Evolutionary conservation across 177 flowering plant species (phyloP).

Genomic region (Vitis hybrid): DNA sequence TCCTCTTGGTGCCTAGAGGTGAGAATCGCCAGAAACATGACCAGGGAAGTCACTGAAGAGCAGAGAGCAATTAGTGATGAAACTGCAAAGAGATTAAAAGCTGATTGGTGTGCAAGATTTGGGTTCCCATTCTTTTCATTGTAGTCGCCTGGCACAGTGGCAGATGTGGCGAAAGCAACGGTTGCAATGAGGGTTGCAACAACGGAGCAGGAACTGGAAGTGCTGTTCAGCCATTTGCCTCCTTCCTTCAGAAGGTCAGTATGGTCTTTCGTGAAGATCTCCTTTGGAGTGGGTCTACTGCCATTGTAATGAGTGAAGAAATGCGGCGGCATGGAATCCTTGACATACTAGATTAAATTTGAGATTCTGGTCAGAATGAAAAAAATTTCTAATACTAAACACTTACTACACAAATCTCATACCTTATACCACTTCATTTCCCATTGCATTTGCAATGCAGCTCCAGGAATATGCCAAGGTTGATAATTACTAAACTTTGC

Average conservation of each 20-base stretch:
- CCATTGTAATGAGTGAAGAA: conserved; percentile 22
- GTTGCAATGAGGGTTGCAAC: conserved; percentile 36
- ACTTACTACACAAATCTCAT: neutral
- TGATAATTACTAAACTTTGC: conserved; percentile 24
- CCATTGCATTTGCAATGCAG: conserved; percentile 53
- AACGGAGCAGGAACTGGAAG: conserved; percentile 40
- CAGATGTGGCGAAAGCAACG: conserved; percentile 42
- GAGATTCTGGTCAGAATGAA: no score
- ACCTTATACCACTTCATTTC: conserved; percentile 54
- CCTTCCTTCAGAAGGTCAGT: conserved; percentile 15
- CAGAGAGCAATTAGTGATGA: conserved; percentile 38
- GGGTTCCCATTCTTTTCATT: conserved; percentile 22
- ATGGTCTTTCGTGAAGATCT: conserved; percentile 33
- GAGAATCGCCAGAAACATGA: conserved; percentile 42
- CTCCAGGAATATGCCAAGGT: conserved; percentile 46
- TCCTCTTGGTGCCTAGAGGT: conserved; percentile 34
- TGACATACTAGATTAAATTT: conserved; percentile 18
- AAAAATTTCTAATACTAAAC: no score
- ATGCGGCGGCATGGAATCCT: conserved; percentile 15
- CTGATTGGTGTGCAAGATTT: conserved; percentile 20
- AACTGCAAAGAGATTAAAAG: conserved; percentile 36
- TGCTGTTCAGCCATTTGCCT: conserved; percentile 34
- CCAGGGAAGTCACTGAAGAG: conserved; percentile 35
- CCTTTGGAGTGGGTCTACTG: conserved; percentile 19
- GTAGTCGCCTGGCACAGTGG: conserved; percentile 35